Percentiles rank a stretch among this genome's conserved stretches.
Conservation (phyloP, 345 rosid genomes). For the Brassica napus region Da-Ae NC_063437.1:21480501-21481000, state of each 20-base stretch:
- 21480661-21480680: background rate
- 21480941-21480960: no score
- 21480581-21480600: background rate
- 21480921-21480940: no score
- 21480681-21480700: background rate
- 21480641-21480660: background rate
- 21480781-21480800: background rate
- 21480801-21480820: background rate
- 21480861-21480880: background rate
- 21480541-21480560: background rate
- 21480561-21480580: background rate
- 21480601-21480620: background rate
- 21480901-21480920: no score
- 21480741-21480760: background rate
- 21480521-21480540: constrained; percentile 18
- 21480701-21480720: background rate
- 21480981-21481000: no score
- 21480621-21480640: background rate
- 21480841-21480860: background rate
- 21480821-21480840: no score
- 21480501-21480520: constrained; percentile 37
- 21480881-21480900: no score
- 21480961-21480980: no score
- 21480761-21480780: background rate
- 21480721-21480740: background rate